Conservation (phyloP, 2,329 filamentous ascomycete species). For the Xylariaceae sp. region DNA sequence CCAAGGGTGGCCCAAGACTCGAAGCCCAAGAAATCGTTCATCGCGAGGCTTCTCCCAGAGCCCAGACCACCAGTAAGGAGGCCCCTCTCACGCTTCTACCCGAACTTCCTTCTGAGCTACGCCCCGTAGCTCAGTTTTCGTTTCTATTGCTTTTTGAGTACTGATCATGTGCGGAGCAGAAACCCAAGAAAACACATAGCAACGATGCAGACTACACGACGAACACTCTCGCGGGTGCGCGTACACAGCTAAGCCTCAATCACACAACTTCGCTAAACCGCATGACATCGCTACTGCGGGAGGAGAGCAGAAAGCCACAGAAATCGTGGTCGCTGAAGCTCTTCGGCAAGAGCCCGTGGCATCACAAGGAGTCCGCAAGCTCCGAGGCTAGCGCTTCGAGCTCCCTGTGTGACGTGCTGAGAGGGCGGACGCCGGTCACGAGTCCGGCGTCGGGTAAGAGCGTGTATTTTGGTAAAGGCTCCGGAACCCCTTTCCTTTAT, state of each 20-base stretch:
- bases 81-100: no score
- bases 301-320: conserved; percentile 34
- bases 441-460: conserved; percentile 32
- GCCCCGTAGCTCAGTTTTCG: neutral
- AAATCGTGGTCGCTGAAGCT: conserved; percentile 39
- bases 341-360: conserved; percentile 47
- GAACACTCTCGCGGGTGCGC: conserved; percentile 6
- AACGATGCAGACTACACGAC: conserved; percentile 13
- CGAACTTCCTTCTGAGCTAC: neutral
- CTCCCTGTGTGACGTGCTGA: conserved; percentile 45
- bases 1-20: neutral
- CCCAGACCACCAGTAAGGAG: conserved; percentile 14
- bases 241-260: neutral
- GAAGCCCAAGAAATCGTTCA: conserved; percentile 21
- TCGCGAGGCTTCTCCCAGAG: conserved; percentile 16
- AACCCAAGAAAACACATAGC: conserved; percentile 10
- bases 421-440: conserved; percentile 39
- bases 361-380: conserved; percentile 42
- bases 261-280: conserved; percentile 11
- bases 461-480: neutral
- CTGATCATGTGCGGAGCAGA: conserved; percentile 5
- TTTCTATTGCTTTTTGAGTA: no score
- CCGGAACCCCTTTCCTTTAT: neutral
- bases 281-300: conserved; percentile 36
- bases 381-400: conserved; percentile 46